Base-by-base conservation (phyloP, 2,329 filamentous ascomycete species). In the Stachybotrys chartarum region DNA sequence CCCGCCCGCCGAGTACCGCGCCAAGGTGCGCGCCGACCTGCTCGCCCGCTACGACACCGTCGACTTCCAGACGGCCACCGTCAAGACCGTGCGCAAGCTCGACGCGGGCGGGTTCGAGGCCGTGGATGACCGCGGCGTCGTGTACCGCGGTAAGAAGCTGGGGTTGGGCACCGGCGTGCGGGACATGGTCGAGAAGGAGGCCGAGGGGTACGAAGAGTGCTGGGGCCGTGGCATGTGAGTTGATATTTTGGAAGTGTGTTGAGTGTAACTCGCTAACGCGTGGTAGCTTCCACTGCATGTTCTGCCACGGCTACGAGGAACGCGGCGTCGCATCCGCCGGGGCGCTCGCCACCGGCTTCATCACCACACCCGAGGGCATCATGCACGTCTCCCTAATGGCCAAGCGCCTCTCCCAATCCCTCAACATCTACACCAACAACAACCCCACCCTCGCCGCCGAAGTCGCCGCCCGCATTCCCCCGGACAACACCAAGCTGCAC, bases 251-350 rank as follows among this genome's bases (percentile, higher is more conserved):
- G 35, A 42, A 10, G 5, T 14, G 35, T 10, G 14, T 3, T 14
- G 35, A 42, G 35, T 30, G 10, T 56, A 31, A 18, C 42, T 17
- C 4, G 35, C 17, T 30, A 12, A 35, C 31, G 32, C 32, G 6
- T 10, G n/a, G 8, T 35, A 77, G 75, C 49, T 84, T 80, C 59
- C 81, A 84, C 60, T 85, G 81, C 59, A 72, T 85, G 1, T 83
- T 79, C 60, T 85, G 81, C 64, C 75, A 84, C 58, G 82, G 82
- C 5, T 85, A 75, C 63, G 82, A 86, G 58, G 78, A 84, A 52
- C 72, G 76, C 14, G 79, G 78, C 2, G 64, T 67, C 3, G 61
- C 68, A 0, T 75, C 76, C 0, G 73, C 72, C 0, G 79, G 78
- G 1, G 62, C 83, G 5, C 70, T 84, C 3, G 76, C 74, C 1